A percentile compares a stretch with the other conserved stretches of the same genome.
Evolutionary conservation across 768 basidiomycete genomes (phyloP).

Genomic region (Naganishia antarctica): DNA sequence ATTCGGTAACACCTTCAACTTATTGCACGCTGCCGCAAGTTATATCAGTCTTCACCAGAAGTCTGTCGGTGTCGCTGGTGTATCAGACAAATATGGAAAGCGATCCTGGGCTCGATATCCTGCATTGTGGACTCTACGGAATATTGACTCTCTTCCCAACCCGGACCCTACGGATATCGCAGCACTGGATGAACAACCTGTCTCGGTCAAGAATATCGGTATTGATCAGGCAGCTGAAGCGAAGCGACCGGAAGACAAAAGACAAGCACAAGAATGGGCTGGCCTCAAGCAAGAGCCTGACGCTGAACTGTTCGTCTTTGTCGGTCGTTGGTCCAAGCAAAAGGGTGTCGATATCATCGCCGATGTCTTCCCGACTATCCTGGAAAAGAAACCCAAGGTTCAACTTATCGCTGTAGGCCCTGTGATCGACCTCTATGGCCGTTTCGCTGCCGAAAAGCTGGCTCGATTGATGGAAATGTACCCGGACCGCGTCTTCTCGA

Average conservation of each 20-base stretch:
- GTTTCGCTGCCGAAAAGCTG: slow-evolving; percentile 91
- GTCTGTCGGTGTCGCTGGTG: slow-evolving; percentile 87
- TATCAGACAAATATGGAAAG: slow-evolving; percentile 96
- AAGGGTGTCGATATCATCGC: slow-evolving; percentile 95
- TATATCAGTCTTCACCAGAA: slow-evolving; percentile 91
- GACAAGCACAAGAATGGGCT: slow-evolving; percentile 93
- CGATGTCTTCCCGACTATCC: slow-evolving; percentile 81
- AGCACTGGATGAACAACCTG: slow-evolving; percentile 71
- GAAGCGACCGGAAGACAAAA: slow-evolving; percentile 82
- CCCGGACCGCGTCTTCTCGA: slow-evolving; percentile 89
- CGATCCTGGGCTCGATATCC: slow-evolving; percentile 95
- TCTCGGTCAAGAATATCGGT: slow-evolving; percentile 65
- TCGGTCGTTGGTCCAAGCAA: slow-evolving; percentile 96
- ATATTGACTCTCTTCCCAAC: slow-evolving; percentile 90
- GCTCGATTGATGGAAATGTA: slow-evolving; percentile 90
- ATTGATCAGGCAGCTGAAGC: slow-evolving; percentile 78
- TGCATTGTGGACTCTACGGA: slow-evolving; percentile 89
- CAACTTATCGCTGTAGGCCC: slow-evolving; percentile 87
- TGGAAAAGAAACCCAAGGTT: slow-evolving; percentile 78
- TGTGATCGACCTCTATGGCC: slow-evolving; percentile 90
- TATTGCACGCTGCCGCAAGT: slow-evolving; percentile 85
- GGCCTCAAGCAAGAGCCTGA: slow-evolving; percentile 84
- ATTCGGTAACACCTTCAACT: slow-evolving; percentile 95
- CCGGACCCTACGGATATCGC: slow-evolving; percentile 90
- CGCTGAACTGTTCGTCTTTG: slow-evolving; percentile 88